phyloP scores from a whole-genome alignment of 1,284 basidiomycete species.

The Polyporus tsugae region DNA sequence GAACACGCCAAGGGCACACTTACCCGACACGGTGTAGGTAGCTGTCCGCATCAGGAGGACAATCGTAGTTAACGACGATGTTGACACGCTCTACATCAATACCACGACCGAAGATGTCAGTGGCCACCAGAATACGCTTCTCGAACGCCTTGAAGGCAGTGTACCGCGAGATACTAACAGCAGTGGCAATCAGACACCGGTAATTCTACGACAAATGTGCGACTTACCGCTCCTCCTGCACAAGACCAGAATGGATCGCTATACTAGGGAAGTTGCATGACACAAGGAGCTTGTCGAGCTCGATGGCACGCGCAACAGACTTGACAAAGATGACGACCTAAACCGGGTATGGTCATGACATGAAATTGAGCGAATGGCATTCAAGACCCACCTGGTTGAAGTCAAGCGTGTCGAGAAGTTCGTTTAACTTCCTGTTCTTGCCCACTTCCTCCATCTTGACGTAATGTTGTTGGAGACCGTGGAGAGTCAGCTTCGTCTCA shows the following conservation, averaged over 20 bases:
- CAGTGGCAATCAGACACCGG: constrained; percentile 22
- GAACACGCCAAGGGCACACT: constrained; percentile 5
- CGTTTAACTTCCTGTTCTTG: constrained; percentile 99
- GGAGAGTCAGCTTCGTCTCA: constrained; percentile 98
- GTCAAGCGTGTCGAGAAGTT: constrained; percentile 94
- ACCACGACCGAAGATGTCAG: constrained; percentile 97
- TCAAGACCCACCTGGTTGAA: constrained; percentile 88
- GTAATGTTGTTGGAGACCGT: constrained; percentile 99
- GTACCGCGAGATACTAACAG: constrained; percentile 93
- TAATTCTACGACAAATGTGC: constrained; percentile 14
- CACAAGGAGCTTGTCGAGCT: constrained; percentile 94
- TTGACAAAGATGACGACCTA: constrained; percentile 99
- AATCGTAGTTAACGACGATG: constrained; percentile 96
- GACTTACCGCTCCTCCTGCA: constrained; percentile 93
- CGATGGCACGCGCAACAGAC: constrained; percentile 95
- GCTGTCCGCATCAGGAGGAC: constrained; percentile 95
- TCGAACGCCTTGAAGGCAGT: constrained; percentile 99
- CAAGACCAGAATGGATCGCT: constrained; percentile 94
- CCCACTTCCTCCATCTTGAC: constrained; percentile 94
- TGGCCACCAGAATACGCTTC: constrained; percentile 98
- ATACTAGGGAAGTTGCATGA: constrained; percentile 99
- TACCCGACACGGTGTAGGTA: constrained; percentile 98
- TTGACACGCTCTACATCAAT: constrained; percentile 99
- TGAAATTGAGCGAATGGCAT: no score
- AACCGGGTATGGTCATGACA: neutral